phyloP scores from a whole-genome alignment of 2,329 filamentous ascomycete genomes.

The Ophiostoma triangulosporum region DNA sequence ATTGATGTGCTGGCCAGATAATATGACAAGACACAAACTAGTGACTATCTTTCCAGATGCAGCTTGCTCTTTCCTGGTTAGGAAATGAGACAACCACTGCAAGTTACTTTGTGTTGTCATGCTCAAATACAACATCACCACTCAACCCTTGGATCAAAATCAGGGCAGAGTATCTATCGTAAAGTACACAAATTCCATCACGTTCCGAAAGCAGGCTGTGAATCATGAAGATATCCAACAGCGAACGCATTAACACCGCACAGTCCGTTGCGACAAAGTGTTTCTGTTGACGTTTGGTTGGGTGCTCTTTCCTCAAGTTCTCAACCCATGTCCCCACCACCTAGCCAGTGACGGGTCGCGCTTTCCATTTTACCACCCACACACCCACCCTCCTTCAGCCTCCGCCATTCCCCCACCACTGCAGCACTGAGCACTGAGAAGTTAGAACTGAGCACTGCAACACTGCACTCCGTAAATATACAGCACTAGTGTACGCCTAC shows the following conservation, averaged over 20 bases:
- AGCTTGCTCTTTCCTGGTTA: neutral
- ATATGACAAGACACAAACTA: too few species aligned
- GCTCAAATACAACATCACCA: too few species aligned
- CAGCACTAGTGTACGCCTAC: too few species aligned
- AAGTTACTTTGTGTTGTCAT: too few species aligned
- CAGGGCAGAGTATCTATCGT: too few species aligned
- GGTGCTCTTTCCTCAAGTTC: neutral
- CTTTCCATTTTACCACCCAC: slow-evolving; percentile 5
- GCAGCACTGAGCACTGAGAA: too few species aligned
- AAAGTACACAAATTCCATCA: neutral
- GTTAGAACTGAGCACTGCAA: too few species aligned
- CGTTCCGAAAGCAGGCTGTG: too few species aligned
- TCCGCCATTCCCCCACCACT: slow-evolving; percentile 6
- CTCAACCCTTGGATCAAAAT: too few species aligned
- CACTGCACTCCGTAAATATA: too few species aligned
- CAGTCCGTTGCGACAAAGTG: neutral
- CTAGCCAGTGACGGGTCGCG: slow-evolving; percentile 6
- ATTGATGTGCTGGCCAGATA: neutral
- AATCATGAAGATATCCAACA: too few species aligned
- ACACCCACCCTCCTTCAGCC: slow-evolving; percentile 5
- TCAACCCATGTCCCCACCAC: neutral
- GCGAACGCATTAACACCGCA: neutral
- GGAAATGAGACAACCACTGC: too few species aligned
- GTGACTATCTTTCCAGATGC: neutral
- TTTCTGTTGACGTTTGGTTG: neutral